These are phyloP conservation scores for Olyra latifolia DNA, from an alignment of 176 grass and related monocot species.

Conservation along the genomic window DNA sequence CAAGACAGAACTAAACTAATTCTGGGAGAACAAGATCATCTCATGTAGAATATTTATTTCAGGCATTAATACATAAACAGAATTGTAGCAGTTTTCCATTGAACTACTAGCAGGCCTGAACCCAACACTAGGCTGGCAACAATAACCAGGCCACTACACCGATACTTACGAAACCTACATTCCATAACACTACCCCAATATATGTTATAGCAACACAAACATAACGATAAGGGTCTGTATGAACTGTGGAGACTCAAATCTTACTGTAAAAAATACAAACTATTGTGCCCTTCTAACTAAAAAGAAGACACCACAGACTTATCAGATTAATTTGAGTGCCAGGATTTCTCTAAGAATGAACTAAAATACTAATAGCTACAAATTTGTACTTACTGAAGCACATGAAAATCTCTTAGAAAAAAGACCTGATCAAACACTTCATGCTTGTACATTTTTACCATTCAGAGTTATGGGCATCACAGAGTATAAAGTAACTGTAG, in stretches of 20 bases:
- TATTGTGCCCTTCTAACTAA: not conserved
- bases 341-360: not conserved
- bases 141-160: not conserved
- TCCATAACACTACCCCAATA: not conserved
- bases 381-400: not conserved
- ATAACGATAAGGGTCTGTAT: not conserved
- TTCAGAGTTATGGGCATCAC: not conserved
- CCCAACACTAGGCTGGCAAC: too few species aligned
- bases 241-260: not conserved
- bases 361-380: not conserved
- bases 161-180: not conserved
- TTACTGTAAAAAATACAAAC: not conserved
- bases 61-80: not conserved
- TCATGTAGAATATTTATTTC: not conserved
- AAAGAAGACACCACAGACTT: not conserved
- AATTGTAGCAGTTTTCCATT: too few species aligned
- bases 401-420: not conserved
- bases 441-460: not conserved
- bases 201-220: conserved; percentile 3
- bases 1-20: not conserved
- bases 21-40: not conserved
- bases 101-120: too few species aligned
- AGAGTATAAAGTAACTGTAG: not conserved
- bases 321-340: not conserved
- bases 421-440: not conserved